Evolutionary conservation across 129 eudicot species (phyloP).

Genomic region (Scalesia atractyloides): DNA sequence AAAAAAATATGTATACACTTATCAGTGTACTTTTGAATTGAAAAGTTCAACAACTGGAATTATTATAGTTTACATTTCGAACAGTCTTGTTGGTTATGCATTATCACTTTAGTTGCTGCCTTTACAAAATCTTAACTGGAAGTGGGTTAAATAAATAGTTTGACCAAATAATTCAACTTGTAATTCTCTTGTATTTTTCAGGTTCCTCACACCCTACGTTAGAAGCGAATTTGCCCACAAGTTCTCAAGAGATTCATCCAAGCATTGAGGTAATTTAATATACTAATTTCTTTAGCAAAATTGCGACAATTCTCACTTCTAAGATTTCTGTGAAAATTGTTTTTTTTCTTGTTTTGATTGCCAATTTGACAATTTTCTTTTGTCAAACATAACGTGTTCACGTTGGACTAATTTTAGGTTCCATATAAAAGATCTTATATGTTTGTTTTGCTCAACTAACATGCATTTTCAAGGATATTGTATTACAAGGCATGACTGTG

Average conservation of each 20-base stretch:
- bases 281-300: neutral
- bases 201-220: conserved; percentile 43
- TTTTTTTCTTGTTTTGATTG: neutral
- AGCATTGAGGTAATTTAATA: conserved; percentile 38
- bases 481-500: neutral
- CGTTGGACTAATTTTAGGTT: neutral
- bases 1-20: neutral
- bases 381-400: neutral
- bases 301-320: neutral
- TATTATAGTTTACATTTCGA: neutral
- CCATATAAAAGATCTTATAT: neutral
- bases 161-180: conserved; percentile 8
- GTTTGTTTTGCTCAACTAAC: neutral
- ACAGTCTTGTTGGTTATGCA: neutral
- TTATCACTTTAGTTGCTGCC: neutral
- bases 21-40: neutral
- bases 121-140: neutral
- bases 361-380: neutral
- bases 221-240: conserved; percentile 31
- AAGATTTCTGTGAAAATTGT: neutral
- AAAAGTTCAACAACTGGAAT: neutral
- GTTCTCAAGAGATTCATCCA: conserved; percentile 34
- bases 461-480: neutral
- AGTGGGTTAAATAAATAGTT: neutral
- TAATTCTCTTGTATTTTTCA: conserved; percentile 24